A percentile compares a stretch with the other conserved stretches of the same genome.
These are phyloP conservation scores for Trichoderma sp. DNA, from an alignment of 2,329 filamentous ascomycete genomes.

Conservation along the genomic window DNA sequence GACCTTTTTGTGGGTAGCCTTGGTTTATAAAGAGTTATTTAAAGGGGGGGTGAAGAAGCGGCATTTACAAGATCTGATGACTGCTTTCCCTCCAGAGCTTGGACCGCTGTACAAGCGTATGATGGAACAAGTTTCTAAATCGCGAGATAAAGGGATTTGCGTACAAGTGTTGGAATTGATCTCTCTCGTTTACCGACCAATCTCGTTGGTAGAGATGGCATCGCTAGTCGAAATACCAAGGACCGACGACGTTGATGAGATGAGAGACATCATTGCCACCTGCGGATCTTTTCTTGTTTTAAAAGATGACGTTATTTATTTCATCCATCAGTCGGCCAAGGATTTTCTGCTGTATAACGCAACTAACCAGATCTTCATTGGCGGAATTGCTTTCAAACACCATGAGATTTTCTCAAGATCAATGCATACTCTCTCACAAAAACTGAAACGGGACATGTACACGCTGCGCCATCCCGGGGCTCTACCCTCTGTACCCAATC, in stretches of 20 bases:
- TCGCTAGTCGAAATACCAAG: fast-evolving
- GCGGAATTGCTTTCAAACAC: not conserved
- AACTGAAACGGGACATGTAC: not conserved
- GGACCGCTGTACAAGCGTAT: not conserved
- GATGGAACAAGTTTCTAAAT: not conserved
- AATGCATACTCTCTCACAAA: not conserved
- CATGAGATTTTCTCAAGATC: not conserved
- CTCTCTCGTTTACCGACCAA: not conserved
- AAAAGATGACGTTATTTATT: not conserved
- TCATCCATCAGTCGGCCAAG: not conserved
- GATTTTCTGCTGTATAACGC: not conserved
- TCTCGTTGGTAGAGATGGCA: not conserved
- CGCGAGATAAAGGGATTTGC: not conserved
- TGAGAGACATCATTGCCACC: not conserved
- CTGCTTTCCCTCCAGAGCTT: not conserved
- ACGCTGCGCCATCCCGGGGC: not conserved
- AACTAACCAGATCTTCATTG: not conserved
- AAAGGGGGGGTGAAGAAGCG: not conserved
- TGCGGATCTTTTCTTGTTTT: not conserved
- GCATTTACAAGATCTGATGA: not conserved
- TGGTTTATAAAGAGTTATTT: slow-evolving; percentile 19
- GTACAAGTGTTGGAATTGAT: not conserved
- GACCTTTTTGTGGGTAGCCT: slow-evolving; percentile 40
- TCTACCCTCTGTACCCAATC: not conserved
- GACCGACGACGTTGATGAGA: not conserved